Conservation (phyloP, 2,329 filamentous ascomycete genomes). For the Epicoccum nigrum region DNA sequence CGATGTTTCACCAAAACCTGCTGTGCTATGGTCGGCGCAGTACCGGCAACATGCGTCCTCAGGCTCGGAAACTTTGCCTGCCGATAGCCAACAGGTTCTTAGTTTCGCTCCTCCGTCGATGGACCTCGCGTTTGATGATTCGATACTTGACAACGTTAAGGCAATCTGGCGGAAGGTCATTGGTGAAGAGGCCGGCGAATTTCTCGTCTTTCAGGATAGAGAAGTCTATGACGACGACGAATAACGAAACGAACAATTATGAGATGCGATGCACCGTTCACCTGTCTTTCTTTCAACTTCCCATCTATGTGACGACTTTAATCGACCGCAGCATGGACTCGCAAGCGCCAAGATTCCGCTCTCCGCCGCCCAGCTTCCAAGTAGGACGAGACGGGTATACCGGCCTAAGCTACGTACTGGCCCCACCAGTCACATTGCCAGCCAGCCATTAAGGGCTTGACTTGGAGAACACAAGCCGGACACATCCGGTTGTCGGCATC, state of each 20-base stretch:
- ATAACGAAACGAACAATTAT: slow-evolving; percentile 32
- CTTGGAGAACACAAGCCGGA: neutral
- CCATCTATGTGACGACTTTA: neutral
- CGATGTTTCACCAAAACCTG: slow-evolving; percentile 42
- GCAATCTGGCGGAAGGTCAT: slow-evolving; percentile 72
- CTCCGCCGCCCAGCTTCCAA: slow-evolving; percentile 8
- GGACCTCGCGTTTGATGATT: slow-evolving; percentile 77
- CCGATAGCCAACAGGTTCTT: slow-evolving; percentile 55
- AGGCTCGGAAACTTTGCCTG: slow-evolving; percentile 25
- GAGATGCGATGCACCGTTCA: neutral
- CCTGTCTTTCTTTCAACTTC: neutral
- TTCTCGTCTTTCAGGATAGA: slow-evolving; percentile 80
- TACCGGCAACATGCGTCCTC: slow-evolving; percentile 55
- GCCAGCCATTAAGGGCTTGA: neutral
- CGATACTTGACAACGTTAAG: slow-evolving; percentile 68
- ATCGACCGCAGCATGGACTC: slow-evolving; percentile 1
- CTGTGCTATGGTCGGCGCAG: slow-evolving; percentile 59
- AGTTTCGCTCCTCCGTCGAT: slow-evolving; percentile 65
- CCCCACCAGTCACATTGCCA: slow-evolving; percentile 1
- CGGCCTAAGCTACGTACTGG: slow-evolving; percentile 1
- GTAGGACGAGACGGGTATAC: slow-evolving; percentile 6
- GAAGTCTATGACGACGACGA: slow-evolving; percentile 67
- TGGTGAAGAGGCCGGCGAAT: slow-evolving; percentile 61
- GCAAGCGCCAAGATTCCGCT: slow-evolving; percentile 2
- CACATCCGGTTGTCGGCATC: slow-evolving; percentile 1